phyloP scores from a whole-genome alignment of 441 rosid species.

The Isatis lusitanica region DNA sequence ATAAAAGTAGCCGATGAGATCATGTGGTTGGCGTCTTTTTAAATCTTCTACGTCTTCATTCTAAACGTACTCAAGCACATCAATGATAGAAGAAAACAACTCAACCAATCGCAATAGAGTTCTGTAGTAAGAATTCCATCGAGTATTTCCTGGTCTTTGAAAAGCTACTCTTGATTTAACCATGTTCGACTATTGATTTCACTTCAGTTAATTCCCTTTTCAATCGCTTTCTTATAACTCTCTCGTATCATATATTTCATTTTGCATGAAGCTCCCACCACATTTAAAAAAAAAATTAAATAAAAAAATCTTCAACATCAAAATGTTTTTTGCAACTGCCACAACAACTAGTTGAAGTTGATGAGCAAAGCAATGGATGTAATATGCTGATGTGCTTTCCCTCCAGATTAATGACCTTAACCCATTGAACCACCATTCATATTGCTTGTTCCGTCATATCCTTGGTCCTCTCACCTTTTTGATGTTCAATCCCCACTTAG shows the following conservation, averaged over 20 bases:
- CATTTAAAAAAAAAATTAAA: background rate
- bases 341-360: background rate
- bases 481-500: background rate
- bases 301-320: background rate
- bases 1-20: background rate
- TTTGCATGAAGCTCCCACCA: conserved; percentile 6
- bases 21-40: background rate
- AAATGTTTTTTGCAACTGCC: background rate
- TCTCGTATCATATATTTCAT: background rate
- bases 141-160: background rate
- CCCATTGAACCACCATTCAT: background rate
- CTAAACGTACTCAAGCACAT: background rate
- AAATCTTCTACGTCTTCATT: background rate
- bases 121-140: background rate
- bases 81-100: background rate
- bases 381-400: background rate
- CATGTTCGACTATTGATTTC: background rate
- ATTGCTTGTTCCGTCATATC: background rate
- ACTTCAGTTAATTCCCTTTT: background rate
- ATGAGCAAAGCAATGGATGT: background rate
- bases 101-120: background rate
- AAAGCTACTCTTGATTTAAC: background rate
- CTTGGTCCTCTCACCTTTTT: background rate
- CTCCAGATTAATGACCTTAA: background rate
- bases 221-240: background rate